phyloP scores from a whole-genome alignment of 768 basidiomycete species.

The Mycena amicta region DNA sequence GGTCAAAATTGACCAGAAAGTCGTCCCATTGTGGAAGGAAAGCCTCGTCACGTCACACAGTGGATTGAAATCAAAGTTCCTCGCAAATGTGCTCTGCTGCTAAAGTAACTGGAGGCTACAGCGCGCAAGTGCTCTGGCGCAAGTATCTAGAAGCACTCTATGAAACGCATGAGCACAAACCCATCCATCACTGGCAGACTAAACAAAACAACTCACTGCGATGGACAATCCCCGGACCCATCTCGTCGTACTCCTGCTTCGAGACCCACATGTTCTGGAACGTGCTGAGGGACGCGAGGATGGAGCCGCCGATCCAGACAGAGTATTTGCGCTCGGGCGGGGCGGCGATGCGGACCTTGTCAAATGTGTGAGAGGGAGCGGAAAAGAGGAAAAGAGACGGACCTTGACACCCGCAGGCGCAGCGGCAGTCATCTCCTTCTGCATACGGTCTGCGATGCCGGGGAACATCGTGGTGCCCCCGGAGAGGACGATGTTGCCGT shows the following conservation, averaged over 20 bases:
- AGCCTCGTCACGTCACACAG: no score
- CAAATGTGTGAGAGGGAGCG: neutral
- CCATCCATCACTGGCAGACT: no score
- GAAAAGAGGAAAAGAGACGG: neutral
- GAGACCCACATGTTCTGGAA: conserved; percentile 22
- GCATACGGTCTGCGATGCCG: conserved; percentile 56
- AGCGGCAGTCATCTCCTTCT: conserved; percentile 67
- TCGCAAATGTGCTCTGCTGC: no score
- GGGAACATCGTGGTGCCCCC: conserved; percentile 25
- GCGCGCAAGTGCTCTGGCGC: no score
- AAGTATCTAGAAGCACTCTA: neutral
- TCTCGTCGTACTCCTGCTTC: conserved; percentile 25
- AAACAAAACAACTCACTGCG: conserved; percentile 15
- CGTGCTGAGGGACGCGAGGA: conserved; percentile 20
- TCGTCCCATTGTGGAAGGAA: no score
- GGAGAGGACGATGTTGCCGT: conserved; percentile 18
- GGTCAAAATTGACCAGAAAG: no score
- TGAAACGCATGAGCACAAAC: neutral
- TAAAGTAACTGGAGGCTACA: no score
- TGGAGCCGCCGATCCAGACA: conserved; percentile 27
- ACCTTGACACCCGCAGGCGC: conserved; percentile 67
- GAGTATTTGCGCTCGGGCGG: conserved; percentile 74
- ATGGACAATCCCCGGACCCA: conserved; percentile 20
- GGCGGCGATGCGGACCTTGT: conserved; percentile 47
- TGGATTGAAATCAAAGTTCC: no score